Conservation (phyloP, 768 basidiomycete genomes). For the Panaeolus papilionaceus region DNA sequence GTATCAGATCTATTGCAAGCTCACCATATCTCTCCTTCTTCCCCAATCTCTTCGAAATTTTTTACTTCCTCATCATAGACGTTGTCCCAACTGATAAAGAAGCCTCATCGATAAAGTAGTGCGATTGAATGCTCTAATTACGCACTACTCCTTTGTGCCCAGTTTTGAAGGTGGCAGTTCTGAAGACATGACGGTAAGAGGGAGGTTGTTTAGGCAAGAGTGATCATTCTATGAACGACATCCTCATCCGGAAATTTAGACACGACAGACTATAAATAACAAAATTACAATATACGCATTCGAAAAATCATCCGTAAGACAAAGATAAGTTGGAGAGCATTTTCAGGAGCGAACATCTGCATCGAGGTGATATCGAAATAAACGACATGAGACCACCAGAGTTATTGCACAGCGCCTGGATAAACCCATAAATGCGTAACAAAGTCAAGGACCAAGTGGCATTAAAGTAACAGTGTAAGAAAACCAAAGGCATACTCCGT, state of each 20-base stretch:
- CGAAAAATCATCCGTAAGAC: too few species aligned
- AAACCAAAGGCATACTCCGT: too few species aligned
- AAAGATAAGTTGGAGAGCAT: too few species aligned
- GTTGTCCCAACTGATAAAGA: constrained; percentile 68
- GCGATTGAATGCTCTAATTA: constrained; percentile 9
- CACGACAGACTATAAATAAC: neutral
- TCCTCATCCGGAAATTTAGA: constrained; percentile 7
- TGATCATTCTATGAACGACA: constrained; percentile 3
- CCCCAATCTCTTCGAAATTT: constrained; percentile 79
- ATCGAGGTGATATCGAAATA: too few species aligned
- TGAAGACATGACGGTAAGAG: constrained; percentile 17
- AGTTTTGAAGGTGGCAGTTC: constrained; percentile 75
- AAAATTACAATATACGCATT: too few species aligned
- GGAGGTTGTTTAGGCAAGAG: neutral
- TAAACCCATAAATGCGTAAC: too few species aligned
- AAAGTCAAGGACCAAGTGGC: too few species aligned
- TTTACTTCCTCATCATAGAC: constrained; percentile 74
- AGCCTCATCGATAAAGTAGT: constrained; percentile 14
- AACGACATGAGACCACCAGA: too few species aligned
- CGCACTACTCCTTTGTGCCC: constrained; percentile 83
- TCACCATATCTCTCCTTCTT: constrained; percentile 88
- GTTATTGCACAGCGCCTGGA: too few species aligned
- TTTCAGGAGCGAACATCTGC: too few species aligned
- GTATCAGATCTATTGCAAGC: constrained; percentile 23
- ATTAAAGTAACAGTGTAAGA: too few species aligned